Evolutionary conservation across 371 early-diverging fungal species (phyloP).

Genomic region (Parasitella parasitica): DNA sequence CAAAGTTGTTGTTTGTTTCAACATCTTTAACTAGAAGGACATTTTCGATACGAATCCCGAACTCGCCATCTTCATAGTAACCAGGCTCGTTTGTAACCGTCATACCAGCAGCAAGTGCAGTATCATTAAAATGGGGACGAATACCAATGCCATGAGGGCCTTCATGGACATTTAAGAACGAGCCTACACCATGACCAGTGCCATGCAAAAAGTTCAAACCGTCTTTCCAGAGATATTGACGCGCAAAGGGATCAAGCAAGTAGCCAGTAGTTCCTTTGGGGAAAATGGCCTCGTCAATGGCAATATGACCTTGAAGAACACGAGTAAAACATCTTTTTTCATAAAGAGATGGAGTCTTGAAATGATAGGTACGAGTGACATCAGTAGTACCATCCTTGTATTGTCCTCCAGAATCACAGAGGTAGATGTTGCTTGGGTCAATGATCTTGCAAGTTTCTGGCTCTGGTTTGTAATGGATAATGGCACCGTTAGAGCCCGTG

Average conservation of each 20-base stretch:
- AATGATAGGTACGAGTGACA: conserved; percentile 96
- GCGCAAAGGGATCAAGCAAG: conserved; percentile 86
- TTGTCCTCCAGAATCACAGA: conserved; percentile 99
- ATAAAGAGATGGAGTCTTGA: conserved; percentile 84
- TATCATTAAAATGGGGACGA: conserved; percentile 70
- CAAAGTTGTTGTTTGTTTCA: conserved; percentile 78
- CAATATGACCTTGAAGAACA: conserved; percentile 97
- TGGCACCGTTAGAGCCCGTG: conserved; percentile 95
- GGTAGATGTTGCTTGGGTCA: conserved; percentile 73
- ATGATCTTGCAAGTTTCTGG: conserved; percentile 63
- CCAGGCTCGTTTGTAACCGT: conserved; percentile 97
- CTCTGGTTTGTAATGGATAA: conserved; percentile 98
- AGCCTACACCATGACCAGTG: conserved; percentile 99
- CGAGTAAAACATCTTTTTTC: conserved; percentile 95
- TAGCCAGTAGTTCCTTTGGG: conserved; percentile 86
- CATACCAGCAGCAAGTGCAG: conserved; percentile 82
- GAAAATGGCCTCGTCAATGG: conserved; percentile 85
- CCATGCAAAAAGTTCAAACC: conserved; percentile 98
- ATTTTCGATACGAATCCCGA: conserved; percentile 99
- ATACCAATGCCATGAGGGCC: conserved; percentile 96
- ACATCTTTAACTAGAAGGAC: conserved; percentile 70
- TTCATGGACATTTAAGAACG: conserved; percentile 98
- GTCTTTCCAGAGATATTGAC: conserved; percentile 88
- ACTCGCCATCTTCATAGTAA: conserved; percentile 95
- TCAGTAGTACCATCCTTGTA: conserved; percentile 99